phyloP scores from a whole-genome alignment of 2,329 filamentous ascomycete species.

The Madurella mycetomatis region DNA sequence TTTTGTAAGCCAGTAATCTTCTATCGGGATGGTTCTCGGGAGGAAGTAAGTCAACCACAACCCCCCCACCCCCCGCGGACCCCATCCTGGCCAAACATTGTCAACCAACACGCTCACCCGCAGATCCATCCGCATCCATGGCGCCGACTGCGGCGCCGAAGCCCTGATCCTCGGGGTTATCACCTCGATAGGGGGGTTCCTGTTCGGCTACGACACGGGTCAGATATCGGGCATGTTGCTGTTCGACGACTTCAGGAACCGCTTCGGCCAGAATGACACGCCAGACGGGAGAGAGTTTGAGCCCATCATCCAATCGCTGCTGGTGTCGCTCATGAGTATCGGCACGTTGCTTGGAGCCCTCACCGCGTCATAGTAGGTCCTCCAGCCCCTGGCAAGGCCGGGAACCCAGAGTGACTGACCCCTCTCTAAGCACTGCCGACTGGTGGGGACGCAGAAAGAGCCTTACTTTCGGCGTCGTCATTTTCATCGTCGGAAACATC shows the following conservation, averaged over 20 bases:
- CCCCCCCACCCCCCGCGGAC: too few relatives aligned
- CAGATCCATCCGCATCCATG: conserved; percentile 26
- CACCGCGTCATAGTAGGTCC: conserved; percentile 22
- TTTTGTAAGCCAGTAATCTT: background rate
- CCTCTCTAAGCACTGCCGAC: conserved; percentile 20
- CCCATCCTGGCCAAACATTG: background rate
- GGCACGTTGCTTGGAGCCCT: conserved; percentile 23
- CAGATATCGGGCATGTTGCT: conserved; percentile 51
- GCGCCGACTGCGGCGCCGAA: conserved; percentile 25
- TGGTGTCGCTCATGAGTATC: conserved; percentile 46
- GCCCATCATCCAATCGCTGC: conserved; percentile 44
- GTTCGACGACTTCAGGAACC: conserved; percentile 50
- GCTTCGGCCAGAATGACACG: conserved; percentile 46
- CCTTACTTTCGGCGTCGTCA: conserved; percentile 19
- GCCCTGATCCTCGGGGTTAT: conserved; percentile 23
- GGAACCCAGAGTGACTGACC: background rate
- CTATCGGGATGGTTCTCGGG: conserved; percentile 15
- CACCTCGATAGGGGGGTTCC: conserved; percentile 50
- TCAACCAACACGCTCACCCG: background rate
- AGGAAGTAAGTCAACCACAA: conserved; percentile 17
- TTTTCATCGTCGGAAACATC: conserved; percentile 51
- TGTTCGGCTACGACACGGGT: conserved; percentile 61
- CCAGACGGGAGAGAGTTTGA: conserved; percentile 38
- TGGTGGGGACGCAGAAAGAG: conserved; percentile 24
- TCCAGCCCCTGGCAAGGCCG: background rate